Conservation (phyloP, 1,139 yeast species). For the Ogataea hybrid region DNA sequence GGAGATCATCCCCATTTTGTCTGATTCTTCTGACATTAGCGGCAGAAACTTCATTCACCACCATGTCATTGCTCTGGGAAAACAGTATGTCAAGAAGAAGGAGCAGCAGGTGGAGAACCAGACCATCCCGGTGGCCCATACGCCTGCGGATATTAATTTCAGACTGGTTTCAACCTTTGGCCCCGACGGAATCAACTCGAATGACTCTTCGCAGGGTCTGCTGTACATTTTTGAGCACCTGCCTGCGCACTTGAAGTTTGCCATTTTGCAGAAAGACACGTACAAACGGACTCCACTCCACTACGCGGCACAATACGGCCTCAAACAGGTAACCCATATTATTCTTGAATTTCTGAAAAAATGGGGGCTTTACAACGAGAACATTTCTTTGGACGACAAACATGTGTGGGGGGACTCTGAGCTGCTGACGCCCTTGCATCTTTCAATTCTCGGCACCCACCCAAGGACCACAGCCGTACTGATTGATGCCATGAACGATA, state of each 20-base stretch:
- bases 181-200: constrained; percentile 61
- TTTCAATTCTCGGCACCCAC: constrained; percentile 81
- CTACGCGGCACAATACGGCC: constrained; percentile 86
- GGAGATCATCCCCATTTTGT: constrained; percentile 43
- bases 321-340: constrained; percentile 57
- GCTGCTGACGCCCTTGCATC: constrained; percentile 74
- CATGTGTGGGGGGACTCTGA: constrained; percentile 83
- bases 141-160: constrained; percentile 44
- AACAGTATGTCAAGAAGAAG: constrained; percentile 35
- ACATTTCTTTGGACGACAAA: constrained; percentile 55
- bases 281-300: constrained; percentile 86
- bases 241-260: constrained; percentile 50
- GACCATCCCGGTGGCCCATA: constrained; percentile 29
- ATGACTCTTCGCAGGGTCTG: constrained; percentile 53
- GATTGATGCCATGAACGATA: constrained; percentile 43
- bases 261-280: constrained; percentile 65
- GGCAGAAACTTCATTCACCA: constrained; percentile 86
- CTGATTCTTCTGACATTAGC: constrained; percentile 71
- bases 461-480: constrained; percentile 71
- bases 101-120: constrained; percentile 34
- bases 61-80: constrained; percentile 73
- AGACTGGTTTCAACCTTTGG: constrained; percentile 51
- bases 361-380: constrained; percentile 51
- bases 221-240: constrained; percentile 51
- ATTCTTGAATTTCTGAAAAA: constrained; percentile 51